phyloP scores from a whole-genome alignment of 2,329 filamentous ascomycete species.

The Pseudogymnoascus sp. region DNA sequence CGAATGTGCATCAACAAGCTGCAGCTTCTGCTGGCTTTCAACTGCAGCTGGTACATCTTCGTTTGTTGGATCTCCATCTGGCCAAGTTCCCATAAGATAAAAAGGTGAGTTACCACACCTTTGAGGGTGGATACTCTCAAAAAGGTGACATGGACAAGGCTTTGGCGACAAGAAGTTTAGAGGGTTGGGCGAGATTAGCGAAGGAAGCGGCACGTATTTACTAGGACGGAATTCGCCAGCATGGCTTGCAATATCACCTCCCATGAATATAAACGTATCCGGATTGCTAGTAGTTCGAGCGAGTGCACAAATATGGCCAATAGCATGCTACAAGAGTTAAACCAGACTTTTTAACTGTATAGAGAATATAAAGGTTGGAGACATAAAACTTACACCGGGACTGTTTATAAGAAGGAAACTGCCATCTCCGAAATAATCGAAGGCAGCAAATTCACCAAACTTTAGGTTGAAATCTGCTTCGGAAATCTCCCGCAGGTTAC shows the following conservation, averaged over 20 bases:
- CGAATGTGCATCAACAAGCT: neutral
- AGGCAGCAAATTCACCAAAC: conserved; percentile 22
- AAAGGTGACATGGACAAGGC: conserved; percentile 37
- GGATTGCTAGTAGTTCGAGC: conserved; percentile 33
- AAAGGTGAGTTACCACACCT: conserved; percentile 18
- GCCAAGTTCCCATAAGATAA: conserved; percentile 21
- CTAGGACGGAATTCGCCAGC: conserved; percentile 39
- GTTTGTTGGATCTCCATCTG: neutral
- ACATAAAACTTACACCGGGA: conserved; percentile 16
- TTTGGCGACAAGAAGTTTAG: conserved; percentile 25
- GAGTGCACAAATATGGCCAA: conserved; percentile 43
- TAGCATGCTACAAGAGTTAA: conserved; percentile 30
- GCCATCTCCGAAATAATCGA: conserved; percentile 28
- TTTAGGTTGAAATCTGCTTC: conserved; percentile 13
- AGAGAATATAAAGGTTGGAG: neutral
- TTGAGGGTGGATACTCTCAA: conserved; percentile 32
- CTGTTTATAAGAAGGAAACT: conserved; percentile 27
- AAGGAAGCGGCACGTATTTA: conserved; percentile 33
- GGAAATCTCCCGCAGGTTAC: conserved; percentile 24
- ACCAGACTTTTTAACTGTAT: neutral
- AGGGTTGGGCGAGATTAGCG: conserved; percentile 33
- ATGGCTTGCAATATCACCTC: conserved; percentile 41
- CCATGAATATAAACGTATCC: conserved; percentile 40
- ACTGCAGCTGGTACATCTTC: neutral
- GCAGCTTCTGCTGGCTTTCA: neutral